These are phyloP conservation scores for Gracilaria domingensis DNA, from an alignment of 23 red algal species.

Conservation along the genomic window DNA sequence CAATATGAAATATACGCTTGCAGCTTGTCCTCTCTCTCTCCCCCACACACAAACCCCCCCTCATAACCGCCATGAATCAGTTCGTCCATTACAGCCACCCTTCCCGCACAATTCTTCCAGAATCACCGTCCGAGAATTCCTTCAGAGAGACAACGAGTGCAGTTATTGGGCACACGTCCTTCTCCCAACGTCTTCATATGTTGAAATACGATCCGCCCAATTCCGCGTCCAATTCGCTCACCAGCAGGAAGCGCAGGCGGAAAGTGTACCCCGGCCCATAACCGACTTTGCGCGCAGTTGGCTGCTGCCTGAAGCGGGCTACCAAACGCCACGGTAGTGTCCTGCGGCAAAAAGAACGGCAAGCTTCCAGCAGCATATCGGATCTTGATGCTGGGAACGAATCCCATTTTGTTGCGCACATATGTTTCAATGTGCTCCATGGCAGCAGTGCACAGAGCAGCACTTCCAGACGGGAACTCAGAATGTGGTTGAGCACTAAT, in stretches of 20 bases:
- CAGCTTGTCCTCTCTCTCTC: constrained; percentile 7
- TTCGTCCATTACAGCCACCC: background rate
- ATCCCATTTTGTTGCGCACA: constrained; percentile 17
- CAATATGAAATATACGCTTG: background rate
- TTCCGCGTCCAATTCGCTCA: constrained; percentile 29
- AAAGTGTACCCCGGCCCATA: constrained; percentile 72
- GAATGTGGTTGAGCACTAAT: constrained; percentile 54
- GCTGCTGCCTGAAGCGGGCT: constrained; percentile 31
- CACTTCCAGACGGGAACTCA: constrained; percentile 61
- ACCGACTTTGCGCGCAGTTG: constrained; percentile 47
- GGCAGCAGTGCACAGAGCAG: constrained; percentile 43
- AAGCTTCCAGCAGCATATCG: background rate
- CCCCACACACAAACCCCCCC: background rate
- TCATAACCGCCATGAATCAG: background rate
- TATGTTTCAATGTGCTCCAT: constrained; percentile 36
- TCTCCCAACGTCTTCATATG: constrained; percentile 37
- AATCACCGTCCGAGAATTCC: constrained; percentile 18
- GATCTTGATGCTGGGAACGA: constrained; percentile 53
- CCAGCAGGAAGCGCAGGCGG: constrained; percentile 43
- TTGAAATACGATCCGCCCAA: constrained; percentile 44
- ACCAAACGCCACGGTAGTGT: constrained; percentile 31
- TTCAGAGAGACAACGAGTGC: background rate
- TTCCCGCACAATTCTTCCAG: background rate
- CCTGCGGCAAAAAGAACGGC: constrained; percentile 31
- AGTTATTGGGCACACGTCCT: constrained; percentile 32